phyloP scores from a whole-genome alignment of 2,329 filamentous ascomycete genomes.

The Alternaria ethzedia region DNA sequence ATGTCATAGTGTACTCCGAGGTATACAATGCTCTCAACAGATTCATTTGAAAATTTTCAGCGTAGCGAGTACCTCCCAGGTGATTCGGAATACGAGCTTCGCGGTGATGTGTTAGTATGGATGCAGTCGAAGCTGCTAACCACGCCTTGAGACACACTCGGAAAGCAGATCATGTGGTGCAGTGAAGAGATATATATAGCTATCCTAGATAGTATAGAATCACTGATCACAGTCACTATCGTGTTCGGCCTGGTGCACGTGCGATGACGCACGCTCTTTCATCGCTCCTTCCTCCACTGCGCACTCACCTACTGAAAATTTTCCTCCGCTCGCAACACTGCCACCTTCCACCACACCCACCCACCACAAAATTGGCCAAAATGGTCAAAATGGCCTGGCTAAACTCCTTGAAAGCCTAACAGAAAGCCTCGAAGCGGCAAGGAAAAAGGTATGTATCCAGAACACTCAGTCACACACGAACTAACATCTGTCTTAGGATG shows the following conservation, averaged over 20 bases:
- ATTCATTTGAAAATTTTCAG: not conserved
- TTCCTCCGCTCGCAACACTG: not conserved
- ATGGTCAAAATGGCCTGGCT: not conserved
- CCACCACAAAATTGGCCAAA: not conserved
- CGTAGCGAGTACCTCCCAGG: not conserved
- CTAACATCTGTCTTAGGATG: not conserved
- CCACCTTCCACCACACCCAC: not conserved
- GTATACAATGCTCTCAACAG: not conserved
- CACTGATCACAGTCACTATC: not conserved
- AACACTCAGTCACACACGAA: not conserved
- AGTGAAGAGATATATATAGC: not conserved
- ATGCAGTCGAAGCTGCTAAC: not conserved
- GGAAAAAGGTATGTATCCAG: not conserved
- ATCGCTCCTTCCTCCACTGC: not conserved
- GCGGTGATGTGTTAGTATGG: not conserved
- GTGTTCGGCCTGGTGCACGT: not conserved
- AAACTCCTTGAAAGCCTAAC: not conserved
- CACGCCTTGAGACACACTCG: not conserved
- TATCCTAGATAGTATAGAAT: not conserved
- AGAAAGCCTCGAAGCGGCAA: not conserved
- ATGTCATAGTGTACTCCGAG: not conserved
- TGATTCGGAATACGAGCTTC: not conserved
- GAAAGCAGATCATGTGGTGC: not conserved
- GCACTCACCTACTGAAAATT: not conserved
- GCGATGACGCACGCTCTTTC: not conserved